Evolutionary conservation across 2,329 filamentous ascomycete genomes (phyloP), one percentile per base, ranked within the genome.

Genomic region (Aspergillus nomiae): DNA sequence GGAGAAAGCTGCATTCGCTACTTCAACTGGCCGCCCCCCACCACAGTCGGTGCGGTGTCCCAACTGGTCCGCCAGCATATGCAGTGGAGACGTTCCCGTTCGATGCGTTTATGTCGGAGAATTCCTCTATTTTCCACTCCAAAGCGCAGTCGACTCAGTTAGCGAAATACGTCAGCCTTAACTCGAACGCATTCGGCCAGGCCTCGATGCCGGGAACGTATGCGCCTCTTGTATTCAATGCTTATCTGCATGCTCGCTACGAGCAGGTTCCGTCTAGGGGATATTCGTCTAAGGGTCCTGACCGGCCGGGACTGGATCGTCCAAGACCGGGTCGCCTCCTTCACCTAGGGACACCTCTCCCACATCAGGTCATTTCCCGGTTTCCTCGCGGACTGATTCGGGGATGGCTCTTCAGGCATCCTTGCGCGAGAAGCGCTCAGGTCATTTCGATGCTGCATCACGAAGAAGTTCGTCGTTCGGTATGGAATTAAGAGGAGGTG

Each of bases 391-490:
- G 19, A 96, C 90, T 72, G 95, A 99, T 74, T 97, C 94, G 5
- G 94, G 92, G 1, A 96, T 95, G 77, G 91, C 92, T 41, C 82
- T 97, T 61, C 90, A 94, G 66, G 88, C 91, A 21, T 96, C 92
- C 5, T 82, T 99, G 62, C 89, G 93, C 36, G 95, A 98, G 79
- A 99, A 98, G 82, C 88, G 94, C 58, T 98, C 95, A 3, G 94
- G 92, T 1, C 92, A 97, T 75, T 97, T 98, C 69, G 91, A 95
- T 71, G 87, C 90, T 61, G 79, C 83, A 67, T 90, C 90, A n/a
- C 87, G 94, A 63, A 88, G 94, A 68, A 97, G 94, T 80, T 96
- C 94, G n/a, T 96, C 94, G 1, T 96, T 97, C 77, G 92, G 90
- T 34, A 84, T 94, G 73, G 92, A 92, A 69, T 89, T 88, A 75